These are phyloP conservation scores for Fraxinus sp. DNA, from an alignment of 305 asterid species.

Conservation along the genomic window DNA sequence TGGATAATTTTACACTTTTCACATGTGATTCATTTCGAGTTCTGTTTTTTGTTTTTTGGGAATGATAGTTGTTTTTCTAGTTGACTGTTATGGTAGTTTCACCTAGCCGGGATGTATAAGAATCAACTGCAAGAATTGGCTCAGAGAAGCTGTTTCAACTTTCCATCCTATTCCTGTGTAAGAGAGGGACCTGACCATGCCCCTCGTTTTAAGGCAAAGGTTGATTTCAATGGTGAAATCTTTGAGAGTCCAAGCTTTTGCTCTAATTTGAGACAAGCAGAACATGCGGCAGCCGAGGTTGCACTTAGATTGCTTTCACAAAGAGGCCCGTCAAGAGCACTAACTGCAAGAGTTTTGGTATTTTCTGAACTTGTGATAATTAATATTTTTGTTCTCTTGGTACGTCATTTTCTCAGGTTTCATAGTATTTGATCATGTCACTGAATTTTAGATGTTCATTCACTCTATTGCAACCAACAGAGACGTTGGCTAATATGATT, in stretches of 20 bases:
- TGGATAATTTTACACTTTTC: background rate
- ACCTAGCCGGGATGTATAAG: slow-evolving; percentile 40
- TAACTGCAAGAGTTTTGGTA: slow-evolving; percentile 63
- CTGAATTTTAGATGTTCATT: background rate
- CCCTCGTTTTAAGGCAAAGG: slow-evolving; percentile 52
- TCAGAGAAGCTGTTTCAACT: slow-evolving; percentile 56
- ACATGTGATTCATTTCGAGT: background rate
- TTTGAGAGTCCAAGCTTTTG: slow-evolving; percentile 43
- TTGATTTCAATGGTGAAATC: slow-evolving; percentile 52
- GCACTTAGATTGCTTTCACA: slow-evolving; percentile 62
- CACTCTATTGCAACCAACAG: background rate
- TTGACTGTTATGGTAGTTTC: background rate
- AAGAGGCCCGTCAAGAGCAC: slow-evolving; percentile 54
- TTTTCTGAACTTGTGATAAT: background rate
- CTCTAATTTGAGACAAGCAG: slow-evolving; percentile 61
- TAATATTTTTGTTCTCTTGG: background rate
- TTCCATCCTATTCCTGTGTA: slow-evolving; percentile 43
- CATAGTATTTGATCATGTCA: background rate
- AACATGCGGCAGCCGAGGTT: slow-evolving; percentile 68
- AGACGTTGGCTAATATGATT: background rate
- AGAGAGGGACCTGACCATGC: slow-evolving; percentile 59
- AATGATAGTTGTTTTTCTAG: background rate
- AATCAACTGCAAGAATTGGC: slow-evolving; percentile 56
- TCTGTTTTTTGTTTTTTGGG: background rate
- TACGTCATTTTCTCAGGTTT: background rate